Conservation (phyloP, 257 asterid species). For the Oldenlandia corymbosa region DNA sequence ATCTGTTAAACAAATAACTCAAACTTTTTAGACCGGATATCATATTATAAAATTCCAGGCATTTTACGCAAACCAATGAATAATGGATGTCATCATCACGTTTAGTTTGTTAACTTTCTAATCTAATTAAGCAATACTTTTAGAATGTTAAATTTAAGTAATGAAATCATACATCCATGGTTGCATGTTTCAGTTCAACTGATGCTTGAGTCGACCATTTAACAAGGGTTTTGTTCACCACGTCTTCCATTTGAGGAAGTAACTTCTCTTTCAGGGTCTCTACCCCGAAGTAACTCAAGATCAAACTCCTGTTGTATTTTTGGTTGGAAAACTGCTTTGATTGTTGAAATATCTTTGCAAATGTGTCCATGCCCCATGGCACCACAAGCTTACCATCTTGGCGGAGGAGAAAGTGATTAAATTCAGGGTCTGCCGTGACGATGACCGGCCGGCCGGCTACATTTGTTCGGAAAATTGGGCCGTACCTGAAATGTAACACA, state of each 20-base stretch:
- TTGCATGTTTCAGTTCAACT: constrained; percentile 59
- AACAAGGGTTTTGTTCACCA: constrained; percentile 34
- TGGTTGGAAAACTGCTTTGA: constrained; percentile 51
- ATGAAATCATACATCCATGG: constrained; percentile 41
- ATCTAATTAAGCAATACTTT: not conserved
- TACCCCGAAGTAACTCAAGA: constrained; percentile 55
- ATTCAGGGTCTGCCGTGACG: constrained; percentile 63
- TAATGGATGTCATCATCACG: too few relatives aligned
- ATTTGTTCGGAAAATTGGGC: constrained; percentile 61
- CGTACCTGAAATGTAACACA: constrained; percentile 44
- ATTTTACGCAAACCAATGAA: too few relatives aligned
- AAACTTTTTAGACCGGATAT: too few relatives aligned
- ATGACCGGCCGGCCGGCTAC: constrained; percentile 73
- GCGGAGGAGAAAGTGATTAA: constrained; percentile 57
- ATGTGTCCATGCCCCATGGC: constrained; percentile 75
- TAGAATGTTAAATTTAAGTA: too few relatives aligned
- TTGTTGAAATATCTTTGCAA: constrained; percentile 71
- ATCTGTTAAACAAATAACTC: constrained; percentile 29
- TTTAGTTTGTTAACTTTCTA: not conserved
- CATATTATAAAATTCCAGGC: too few relatives aligned
- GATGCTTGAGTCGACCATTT: constrained; percentile 47
- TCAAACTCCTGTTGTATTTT: constrained; percentile 54
- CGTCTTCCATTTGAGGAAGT: constrained; percentile 58
- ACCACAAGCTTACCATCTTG: constrained; percentile 76
- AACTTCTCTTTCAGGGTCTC: constrained; percentile 50